Evolutionary conservation across 2,329 filamentous ascomycete genomes (phyloP).

Genomic region (Madurella mycetomatis): DNA sequence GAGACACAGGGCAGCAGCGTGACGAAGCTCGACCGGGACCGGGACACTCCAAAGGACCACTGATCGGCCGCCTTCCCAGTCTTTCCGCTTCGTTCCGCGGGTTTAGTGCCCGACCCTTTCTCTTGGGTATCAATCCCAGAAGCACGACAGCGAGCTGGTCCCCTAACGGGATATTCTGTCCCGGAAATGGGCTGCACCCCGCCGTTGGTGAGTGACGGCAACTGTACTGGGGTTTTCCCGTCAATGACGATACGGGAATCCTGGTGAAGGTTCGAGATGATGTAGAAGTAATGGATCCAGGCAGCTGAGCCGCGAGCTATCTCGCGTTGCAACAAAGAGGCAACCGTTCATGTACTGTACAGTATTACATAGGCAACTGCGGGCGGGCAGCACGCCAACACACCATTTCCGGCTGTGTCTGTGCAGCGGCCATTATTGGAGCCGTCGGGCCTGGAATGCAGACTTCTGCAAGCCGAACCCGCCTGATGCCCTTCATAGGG

Average conservation of each 20-base stretch:
- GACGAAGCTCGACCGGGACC: slow-evolving; percentile 12
- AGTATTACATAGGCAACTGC: slow-evolving; percentile 21
- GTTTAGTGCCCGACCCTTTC: slow-evolving; percentile 27
- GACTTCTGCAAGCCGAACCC: slow-evolving; percentile 24
- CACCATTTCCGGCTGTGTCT: slow-evolving; percentile 10
- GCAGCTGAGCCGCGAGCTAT: slow-evolving; percentile 10
- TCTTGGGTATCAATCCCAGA: slow-evolving; percentile 26
- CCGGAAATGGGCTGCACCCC: slow-evolving; percentile 5
- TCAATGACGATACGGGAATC: background rate
- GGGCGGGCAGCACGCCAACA: slow-evolving; percentile 21
- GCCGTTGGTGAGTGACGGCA: background rate
- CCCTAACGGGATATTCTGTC: slow-evolving; percentile 7
- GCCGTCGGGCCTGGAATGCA: slow-evolving; percentile 25
- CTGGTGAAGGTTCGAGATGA: slow-evolving; percentile 17
- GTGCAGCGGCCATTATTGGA: slow-evolving; percentile 20
- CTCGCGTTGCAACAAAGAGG: slow-evolving; percentile 11
- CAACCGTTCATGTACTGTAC: slow-evolving; percentile 8
- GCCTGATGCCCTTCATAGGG: slow-evolving; percentile 23
- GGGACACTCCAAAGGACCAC: slow-evolving; percentile 7
- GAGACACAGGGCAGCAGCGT: slow-evolving; percentile 8
- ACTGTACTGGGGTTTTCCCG: background rate
- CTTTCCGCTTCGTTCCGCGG: slow-evolving; percentile 17
- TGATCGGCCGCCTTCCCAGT: slow-evolving; percentile 12
- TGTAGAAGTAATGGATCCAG: slow-evolving; percentile 2
- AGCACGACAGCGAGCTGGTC: slow-evolving; percentile 4